Evolutionary conservation across 2,329 filamentous ascomycete genomes (phyloP).

Genomic region (Cercospora sp.): DNA sequence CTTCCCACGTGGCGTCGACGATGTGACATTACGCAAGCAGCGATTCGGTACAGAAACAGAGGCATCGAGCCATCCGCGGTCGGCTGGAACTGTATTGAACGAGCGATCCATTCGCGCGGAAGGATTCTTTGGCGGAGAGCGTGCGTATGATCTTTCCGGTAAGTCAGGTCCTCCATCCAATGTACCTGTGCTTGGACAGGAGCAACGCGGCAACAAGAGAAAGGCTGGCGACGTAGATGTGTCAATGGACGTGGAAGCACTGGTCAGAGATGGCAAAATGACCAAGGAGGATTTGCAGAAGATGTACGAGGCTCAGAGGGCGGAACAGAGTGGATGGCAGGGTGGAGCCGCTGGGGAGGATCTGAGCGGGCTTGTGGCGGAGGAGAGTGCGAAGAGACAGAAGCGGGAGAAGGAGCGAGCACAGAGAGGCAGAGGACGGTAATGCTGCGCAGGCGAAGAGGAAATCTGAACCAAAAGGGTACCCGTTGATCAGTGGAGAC

Average conservation of each 20-base stretch:
- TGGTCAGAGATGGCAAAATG: slow-evolving; percentile 73
- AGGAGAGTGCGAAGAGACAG: slow-evolving; percentile 85
- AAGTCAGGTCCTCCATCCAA: slow-evolving; percentile 44
- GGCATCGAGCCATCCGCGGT: slow-evolving; percentile 69
- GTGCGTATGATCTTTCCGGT: slow-evolving; percentile 76
- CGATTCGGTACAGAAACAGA: slow-evolving; percentile 85
- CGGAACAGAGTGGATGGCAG: slow-evolving; percentile 64
- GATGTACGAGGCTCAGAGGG: slow-evolving; percentile 72
- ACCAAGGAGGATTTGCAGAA: slow-evolving; percentile 79
- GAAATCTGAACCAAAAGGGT: not conserved
- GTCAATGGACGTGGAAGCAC: slow-evolving; percentile 79
- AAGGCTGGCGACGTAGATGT: slow-evolving; percentile 96
- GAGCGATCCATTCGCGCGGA: slow-evolving; percentile 82
- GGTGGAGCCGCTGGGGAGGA: slow-evolving; percentile 74
- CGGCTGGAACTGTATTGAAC: slow-evolving; percentile 84
- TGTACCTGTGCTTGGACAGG: slow-evolving; percentile 74
- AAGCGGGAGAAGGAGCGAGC: slow-evolving; percentile 79
- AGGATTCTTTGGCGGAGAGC: slow-evolving; percentile 95
- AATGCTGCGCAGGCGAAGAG: not conserved
- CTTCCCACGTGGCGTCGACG: slow-evolving; percentile 70
- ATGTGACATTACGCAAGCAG: slow-evolving; percentile 88
- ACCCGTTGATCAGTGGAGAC: not conserved
- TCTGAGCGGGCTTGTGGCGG: slow-evolving; percentile 91
- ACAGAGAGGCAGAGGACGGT: slow-evolving; percentile 45
- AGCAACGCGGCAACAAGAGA: slow-evolving; percentile 76